These are phyloP conservation scores for Lagenidium sp. DNA, from an alignment of 352 stramenopile species.

Conservation along the genomic window DNA sequence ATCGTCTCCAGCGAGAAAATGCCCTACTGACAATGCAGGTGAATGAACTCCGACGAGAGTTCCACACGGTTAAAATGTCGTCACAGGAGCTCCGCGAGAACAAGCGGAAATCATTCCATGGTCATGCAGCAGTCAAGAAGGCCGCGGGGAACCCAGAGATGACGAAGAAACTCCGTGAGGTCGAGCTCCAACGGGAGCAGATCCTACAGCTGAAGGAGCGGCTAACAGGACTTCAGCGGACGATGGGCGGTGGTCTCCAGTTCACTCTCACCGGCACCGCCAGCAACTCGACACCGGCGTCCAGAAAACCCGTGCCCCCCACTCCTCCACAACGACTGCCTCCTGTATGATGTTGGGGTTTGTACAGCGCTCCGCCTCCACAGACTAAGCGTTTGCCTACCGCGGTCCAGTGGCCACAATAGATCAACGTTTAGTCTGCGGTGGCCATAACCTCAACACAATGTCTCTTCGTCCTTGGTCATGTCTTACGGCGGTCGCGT, in stretches of 20 bases:
- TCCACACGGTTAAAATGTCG: conserved; percentile 70
- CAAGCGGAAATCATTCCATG: conserved; percentile 15
- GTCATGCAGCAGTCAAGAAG: not conserved
- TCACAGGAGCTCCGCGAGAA: conserved; percentile 45
- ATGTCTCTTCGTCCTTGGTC: not conserved
- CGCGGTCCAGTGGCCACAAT: too few relatives aligned
- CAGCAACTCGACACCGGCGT: not conserved
- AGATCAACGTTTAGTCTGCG: conserved; percentile 2
- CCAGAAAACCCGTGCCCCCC: conserved; percentile 23
- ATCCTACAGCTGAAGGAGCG: conserved; percentile 66
- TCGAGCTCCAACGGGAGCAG: conserved; percentile 57
- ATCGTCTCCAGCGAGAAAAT: conserved; percentile 77
- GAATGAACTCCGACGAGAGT: conserved; percentile 76
- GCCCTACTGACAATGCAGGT: conserved; percentile 73
- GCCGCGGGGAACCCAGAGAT: conserved; percentile 9
- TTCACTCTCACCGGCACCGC: conserved; percentile 25
- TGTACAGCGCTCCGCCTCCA: too few relatives aligned
- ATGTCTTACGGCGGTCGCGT: conserved; percentile 45
- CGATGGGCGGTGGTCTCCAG: conserved; percentile 40
- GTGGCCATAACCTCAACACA: not conserved
- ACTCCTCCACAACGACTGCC: conserved; percentile 38
- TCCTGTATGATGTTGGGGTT: conserved; percentile 46
- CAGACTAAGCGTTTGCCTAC: too few relatives aligned
- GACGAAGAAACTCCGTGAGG: conserved; percentile 49
- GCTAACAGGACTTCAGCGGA: conserved; percentile 54